phyloP scores from a whole-genome alignment of 257 asterid genomes.

The Hygrophila difformis region DNA sequence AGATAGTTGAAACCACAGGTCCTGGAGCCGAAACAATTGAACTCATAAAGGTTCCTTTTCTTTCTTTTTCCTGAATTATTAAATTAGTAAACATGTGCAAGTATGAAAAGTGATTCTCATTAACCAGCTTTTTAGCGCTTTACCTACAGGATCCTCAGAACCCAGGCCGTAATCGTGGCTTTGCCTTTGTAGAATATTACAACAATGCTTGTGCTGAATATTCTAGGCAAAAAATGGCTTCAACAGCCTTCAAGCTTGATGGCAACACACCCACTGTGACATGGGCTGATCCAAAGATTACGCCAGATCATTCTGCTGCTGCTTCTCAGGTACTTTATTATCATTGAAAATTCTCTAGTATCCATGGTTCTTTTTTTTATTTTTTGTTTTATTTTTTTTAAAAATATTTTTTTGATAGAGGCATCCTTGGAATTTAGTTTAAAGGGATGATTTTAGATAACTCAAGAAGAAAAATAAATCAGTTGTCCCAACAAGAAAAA shows the following conservation, averaged over 20 bases:
- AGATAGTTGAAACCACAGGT: slow-evolving; percentile 65
- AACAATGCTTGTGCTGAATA: slow-evolving; percentile 97
- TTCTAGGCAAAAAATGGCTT: slow-evolving; percentile 67
- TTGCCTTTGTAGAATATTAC: slow-evolving; percentile 90
- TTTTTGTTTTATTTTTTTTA: too few species aligned
- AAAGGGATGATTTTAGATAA: too few species aligned
- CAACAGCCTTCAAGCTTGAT: slow-evolving; percentile 62
- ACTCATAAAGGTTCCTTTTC: slow-evolving; percentile 65
- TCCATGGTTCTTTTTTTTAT: too few species aligned
- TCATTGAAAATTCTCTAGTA: slow-evolving; percentile 9
- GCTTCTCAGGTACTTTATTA: slow-evolving; percentile 61
- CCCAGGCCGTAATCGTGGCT: slow-evolving; percentile 83
- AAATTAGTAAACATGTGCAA: slow-evolving; percentile 10
- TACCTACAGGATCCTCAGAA: slow-evolving; percentile 75
- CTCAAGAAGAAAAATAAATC: too few species aligned
- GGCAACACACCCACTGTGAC: slow-evolving; percentile 81
- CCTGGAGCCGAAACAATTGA: slow-evolving; percentile 90
- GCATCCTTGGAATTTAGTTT: too few species aligned
- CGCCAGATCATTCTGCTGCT: slow-evolving; percentile 73
- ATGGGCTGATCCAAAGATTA: slow-evolving; percentile 94
- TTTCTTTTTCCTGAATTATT: slow-evolving; percentile 4
- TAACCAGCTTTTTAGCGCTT: too few species aligned
- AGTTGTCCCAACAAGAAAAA: too few species aligned
- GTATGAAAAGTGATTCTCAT: slow-evolving; percentile 7
- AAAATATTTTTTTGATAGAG: too few species aligned